These are phyloP conservation scores for Trametes maxima DNA, from an alignment of 768 basidiomycete species.

Conservation along the genomic window DNA sequence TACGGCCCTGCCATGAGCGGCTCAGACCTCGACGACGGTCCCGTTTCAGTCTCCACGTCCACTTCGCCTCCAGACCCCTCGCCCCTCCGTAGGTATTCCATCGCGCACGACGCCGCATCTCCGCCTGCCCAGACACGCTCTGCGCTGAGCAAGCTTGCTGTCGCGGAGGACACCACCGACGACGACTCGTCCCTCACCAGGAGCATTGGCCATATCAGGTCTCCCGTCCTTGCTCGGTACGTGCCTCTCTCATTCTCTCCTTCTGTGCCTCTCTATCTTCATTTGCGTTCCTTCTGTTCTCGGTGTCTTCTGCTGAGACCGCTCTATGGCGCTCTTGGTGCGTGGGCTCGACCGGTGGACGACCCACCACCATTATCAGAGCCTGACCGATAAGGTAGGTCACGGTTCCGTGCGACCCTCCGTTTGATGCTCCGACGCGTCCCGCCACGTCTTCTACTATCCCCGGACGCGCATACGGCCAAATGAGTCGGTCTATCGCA, in stretches of 20 bases:
- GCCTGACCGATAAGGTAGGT: too few relatives aligned
- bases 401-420: too few relatives aligned
- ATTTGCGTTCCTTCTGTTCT: not conserved
- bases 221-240: constrained; percentile 30
- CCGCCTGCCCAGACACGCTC: not conserved
- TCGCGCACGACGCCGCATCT: not conserved
- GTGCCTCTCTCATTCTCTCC: constrained; percentile 4
- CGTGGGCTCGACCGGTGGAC: not conserved
- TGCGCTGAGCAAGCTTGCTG: not conserved
- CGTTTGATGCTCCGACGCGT: too few relatives aligned
- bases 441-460: too few relatives aligned
- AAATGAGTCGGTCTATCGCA: too few relatives aligned
- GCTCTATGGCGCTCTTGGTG: not conserved
- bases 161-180: constrained; percentile 12
- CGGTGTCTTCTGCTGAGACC: not conserved
- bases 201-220: constrained; percentile 26
- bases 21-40: constrained; percentile 21
- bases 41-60: constrained; percentile 16
- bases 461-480: too few relatives aligned
- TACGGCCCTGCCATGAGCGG: constrained; percentile 13
- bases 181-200: constrained; percentile 13
- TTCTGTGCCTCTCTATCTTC: not conserved
- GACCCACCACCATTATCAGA: not conserved
- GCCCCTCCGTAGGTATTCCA: constrained; percentile 7
- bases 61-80: constrained; percentile 16